Conservation (phyloP, 2,329 filamentous ascomycete genomes). For the Penicillium sp. region DNA sequence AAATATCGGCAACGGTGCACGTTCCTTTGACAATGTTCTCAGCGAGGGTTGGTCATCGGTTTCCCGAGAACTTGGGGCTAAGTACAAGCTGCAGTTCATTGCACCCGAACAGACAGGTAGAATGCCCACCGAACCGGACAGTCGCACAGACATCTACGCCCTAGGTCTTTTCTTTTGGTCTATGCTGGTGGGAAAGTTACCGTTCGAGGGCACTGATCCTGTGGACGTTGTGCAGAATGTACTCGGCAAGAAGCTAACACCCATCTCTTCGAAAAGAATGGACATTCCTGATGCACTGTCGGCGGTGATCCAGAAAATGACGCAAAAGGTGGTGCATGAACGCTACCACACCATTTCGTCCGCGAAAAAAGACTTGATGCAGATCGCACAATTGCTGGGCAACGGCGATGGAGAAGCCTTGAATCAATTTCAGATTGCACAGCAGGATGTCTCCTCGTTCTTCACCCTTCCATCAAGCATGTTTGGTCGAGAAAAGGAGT, state of each 20-base stretch:
- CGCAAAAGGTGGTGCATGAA: conserved; percentile 82
- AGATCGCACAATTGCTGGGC: conserved; percentile 73
- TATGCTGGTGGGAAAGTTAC: conserved; percentile 76
- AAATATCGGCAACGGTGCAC: conserved; percentile 82
- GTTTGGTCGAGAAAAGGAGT: conserved; percentile 78
- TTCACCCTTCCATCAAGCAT: conserved; percentile 83
- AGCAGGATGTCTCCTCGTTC: conserved; percentile 88
- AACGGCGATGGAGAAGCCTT: conserved; percentile 75
- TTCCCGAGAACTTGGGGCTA: conserved; percentile 81
- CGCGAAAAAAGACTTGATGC: conserved; percentile 76
- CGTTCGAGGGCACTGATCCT: conserved; percentile 78
- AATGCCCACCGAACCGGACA: conserved; percentile 89
- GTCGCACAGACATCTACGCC: conserved; percentile 90
- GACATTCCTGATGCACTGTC: conserved; percentile 85
- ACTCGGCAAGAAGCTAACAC: conserved; percentile 75
- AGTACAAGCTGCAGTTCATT: conserved; percentile 88
- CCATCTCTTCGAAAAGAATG: conserved; percentile 74
- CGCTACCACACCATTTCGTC: conserved; percentile 89
- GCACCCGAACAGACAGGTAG: conserved; percentile 94
- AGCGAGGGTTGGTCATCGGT: conserved; percentile 85
- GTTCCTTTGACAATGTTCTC: conserved; percentile 88
- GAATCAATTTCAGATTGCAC: conserved; percentile 74
- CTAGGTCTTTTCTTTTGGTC: conserved; percentile 89
- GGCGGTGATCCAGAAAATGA: conserved; percentile 87
- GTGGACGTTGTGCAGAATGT: conserved; percentile 93